Evolutionary conservation across 2,329 filamentous ascomycete species (phyloP), one percentile per base, ranked within the genome.

Genomic region (Dothidotthia symphoricarpi): DNA sequence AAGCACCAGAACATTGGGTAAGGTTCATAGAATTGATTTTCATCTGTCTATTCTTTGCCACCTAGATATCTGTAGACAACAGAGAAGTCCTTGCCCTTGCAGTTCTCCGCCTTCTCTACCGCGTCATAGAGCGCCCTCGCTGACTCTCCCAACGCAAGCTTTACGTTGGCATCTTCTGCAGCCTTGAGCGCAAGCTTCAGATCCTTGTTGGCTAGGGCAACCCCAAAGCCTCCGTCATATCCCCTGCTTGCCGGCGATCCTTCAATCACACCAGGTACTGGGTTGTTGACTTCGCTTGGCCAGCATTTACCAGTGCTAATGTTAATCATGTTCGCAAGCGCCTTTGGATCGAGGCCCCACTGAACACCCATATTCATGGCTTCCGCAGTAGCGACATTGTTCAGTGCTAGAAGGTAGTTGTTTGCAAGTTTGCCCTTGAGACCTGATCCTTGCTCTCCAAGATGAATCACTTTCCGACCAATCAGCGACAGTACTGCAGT

Each of bases 251-350:
- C 85, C 0, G 91, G 89, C 2, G 88, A 80, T 1, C 77, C 80
- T 44, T 84, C 81, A 15, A 91, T 76, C 0, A 96, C 89, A 11
- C 89, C 90, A 9, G 82, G 82, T 3, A 97, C 89, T 0, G 93
- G 93, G 63, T 97, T 97, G 70, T 98, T 98, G 46, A 95, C 75
- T 69, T 96, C 90, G 57, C 85, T 93, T 1, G 91, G 89, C 93
- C 93, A 98, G 75, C 90, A 97, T 50, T 77, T 81, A n/a, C 93
- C 93, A 0, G 91, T 96, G 54, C 88, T 93, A 3, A 86, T 85
- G 64, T 96, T 97, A 72, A 98, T 88, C 67, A 98, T 82, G 34
- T 83, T 82, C 0, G 88, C 86, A 2, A 98, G 76, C 6, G 81
- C 82, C 43, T 77, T 79, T 1, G 80, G 73, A 39, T 83, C 75